Evolutionary conservation across 1,284 basidiomycete genomes (phyloP), one percentile per base, ranked within the genome.

Genomic region (Cutaneotrichosporon sp.): DNA sequence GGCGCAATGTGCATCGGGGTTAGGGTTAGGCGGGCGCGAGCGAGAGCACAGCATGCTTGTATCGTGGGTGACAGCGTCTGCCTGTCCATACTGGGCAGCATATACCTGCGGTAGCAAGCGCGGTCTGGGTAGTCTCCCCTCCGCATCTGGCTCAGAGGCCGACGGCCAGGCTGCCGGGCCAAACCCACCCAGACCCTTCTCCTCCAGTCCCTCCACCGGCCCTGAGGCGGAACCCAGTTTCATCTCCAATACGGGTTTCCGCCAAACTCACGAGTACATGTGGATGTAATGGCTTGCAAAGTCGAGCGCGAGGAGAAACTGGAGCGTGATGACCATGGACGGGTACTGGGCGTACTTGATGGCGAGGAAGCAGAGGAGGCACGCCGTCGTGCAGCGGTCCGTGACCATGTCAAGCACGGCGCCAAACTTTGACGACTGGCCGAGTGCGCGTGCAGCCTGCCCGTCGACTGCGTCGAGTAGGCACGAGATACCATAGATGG

Each of bases 321-420:
- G 94, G 84, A 99, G 98, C 58, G 89, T 76, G 59, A 97, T 83
- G 3, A 94, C 90, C 70, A 84, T 91, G 38, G 83, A 76, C 9
- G 93, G 92, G 81, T 97, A 99, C 21, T 38, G 56, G 50, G 46
- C 16, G 40, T 61, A 47, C 46, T 22, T 51, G 49, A 58, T 49
- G 10, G 93, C 88, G 49, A 99, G 86, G 84, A 96, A 98, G 81
- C 92, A 97, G 36, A 99, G 84, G 67, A 99, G 84, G 78, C 94
- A 95, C 2, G 94, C 90, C 4, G 97, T 99, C 46, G 97, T 96
- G 84, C 96, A 97, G 72, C 96, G 85, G 80, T 99, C 96, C n/a
- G 97, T 99, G 61, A 99, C 96, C 97, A 99, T 99, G 81, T 99
- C 97, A 72, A 99, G 83, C 47, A 99, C 96, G 5, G 94, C 95